These are phyloP conservation scores for Spongispora temasekensis DNA, from an alignment of 1,284 basidiomycete species.

Conservation along the genomic window DNA sequence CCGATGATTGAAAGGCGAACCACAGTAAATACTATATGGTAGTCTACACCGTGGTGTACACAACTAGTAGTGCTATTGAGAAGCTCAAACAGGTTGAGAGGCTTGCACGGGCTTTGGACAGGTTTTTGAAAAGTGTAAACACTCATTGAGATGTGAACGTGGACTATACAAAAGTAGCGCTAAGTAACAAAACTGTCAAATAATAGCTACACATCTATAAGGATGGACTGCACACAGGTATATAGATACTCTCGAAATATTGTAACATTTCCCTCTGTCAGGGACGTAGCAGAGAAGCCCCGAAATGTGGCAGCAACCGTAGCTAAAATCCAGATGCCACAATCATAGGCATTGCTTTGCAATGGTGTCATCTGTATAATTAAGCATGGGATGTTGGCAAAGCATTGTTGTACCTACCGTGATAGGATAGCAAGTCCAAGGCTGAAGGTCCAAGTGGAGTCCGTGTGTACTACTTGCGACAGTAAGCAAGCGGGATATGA, in stretches of 20 bases:
- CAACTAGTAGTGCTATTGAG: too few relatives aligned
- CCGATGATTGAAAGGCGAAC: too few relatives aligned
- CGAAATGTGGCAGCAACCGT: not conserved
- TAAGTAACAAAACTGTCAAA: too few relatives aligned
- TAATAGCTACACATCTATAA: too few relatives aligned
- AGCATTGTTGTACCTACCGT: not conserved
- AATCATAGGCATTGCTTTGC: not conserved
- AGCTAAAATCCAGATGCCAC: not conserved
- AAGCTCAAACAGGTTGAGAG: too few relatives aligned
- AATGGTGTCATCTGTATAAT: not conserved
- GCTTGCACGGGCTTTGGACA: too few relatives aligned
- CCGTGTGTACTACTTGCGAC: not conserved
- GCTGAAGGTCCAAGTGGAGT: not conserved
- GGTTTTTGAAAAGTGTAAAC: too few relatives aligned
- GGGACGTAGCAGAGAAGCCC: not conserved
- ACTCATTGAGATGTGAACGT: too few relatives aligned
- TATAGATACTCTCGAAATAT: not conserved
- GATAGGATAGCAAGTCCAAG: not conserved
- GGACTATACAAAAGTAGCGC: too few relatives aligned
- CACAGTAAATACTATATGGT: too few relatives aligned
- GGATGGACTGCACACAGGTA: not conserved
- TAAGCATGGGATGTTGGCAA: not conserved
- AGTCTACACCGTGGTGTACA: too few relatives aligned
- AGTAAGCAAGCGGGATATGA: not conserved
- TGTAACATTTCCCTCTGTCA: not conserved